Percentiles rank a stretch among this genome's conserved stretches.
phyloP scores from a whole-genome alignment of 2,329 filamentous ascomycete genomes.

The Aspergillus ibericus region DNA sequence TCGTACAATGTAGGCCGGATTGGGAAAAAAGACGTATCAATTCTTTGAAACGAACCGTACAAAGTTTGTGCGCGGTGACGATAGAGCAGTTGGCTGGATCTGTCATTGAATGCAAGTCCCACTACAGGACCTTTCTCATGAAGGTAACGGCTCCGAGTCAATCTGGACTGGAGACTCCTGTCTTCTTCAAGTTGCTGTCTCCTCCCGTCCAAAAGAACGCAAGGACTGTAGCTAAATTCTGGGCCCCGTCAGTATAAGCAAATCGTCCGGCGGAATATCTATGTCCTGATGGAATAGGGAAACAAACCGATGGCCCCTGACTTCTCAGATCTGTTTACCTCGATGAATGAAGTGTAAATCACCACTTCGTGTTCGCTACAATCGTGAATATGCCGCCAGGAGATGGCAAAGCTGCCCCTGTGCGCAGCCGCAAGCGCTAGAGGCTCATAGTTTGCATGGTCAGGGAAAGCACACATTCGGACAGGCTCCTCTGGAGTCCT shows the following conservation, averaged over 20 bases:
- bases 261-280: background rate
- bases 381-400: constrained; percentile 34
- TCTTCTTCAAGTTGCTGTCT: constrained; percentile 1
- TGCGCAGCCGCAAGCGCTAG: constrained; percentile 29
- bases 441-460: constrained; percentile 30
- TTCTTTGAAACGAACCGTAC: constrained; percentile 37
- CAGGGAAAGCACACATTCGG: constrained; percentile 30
- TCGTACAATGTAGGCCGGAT: constrained; percentile 19
- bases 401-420: constrained; percentile 35
- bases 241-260: constrained; percentile 7
- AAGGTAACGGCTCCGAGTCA: background rate
- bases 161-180: background rate
- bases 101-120: constrained; percentile 39
- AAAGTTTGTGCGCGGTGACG: constrained; percentile 34
- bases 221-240: constrained; percentile 24
- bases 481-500: constrained; percentile 12
- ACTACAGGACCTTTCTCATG: constrained; percentile 27
- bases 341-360: constrained; percentile 26
- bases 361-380: constrained; percentile 27
- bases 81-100: constrained; percentile 37
- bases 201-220: constrained; percentile 18
- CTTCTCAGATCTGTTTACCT: constrained; percentile 6
- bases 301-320: constrained; percentile 23
- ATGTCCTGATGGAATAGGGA: background rate
- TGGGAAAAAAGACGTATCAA: constrained; percentile 15